These are phyloP conservation scores for Groenewaldozyma salmanticensis DNA, from an alignment of 805 yeast species.

Conservation along the genomic window DNA sequence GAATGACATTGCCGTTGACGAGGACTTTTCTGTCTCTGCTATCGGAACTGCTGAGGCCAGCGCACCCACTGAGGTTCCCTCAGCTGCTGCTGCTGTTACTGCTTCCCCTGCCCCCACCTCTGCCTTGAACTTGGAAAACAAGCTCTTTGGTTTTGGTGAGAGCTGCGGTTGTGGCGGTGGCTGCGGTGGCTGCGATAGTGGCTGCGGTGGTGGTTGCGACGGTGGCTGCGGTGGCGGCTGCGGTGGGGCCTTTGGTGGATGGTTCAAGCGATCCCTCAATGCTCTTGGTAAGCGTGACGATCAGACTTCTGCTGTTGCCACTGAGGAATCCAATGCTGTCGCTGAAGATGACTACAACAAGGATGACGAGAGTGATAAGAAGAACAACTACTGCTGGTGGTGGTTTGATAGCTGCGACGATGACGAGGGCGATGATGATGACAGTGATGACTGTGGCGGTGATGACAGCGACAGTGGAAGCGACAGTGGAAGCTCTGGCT, in stretches of 20 bases:
- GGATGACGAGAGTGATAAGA: neutral
- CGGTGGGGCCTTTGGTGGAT: constrained; percentile 4
- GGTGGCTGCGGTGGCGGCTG: constrained; percentile 1
- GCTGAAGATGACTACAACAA: neutral
- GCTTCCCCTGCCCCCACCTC: constrained; percentile 2
- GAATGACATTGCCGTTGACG: neutral
- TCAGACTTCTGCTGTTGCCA: neutral
- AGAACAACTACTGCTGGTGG: neutral
- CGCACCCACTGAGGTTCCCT: neutral
- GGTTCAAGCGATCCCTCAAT: neutral
- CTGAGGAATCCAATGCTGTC: neutral
- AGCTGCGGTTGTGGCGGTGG: constrained; percentile 4
- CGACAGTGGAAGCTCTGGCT: neutral
- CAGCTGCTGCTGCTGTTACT: constrained; percentile 2
- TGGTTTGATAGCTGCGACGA: neutral
- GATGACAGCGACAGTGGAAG: constrained; percentile 2
- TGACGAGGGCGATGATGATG: constrained; percentile 3
- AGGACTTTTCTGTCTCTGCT: neutral
- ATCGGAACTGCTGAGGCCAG: constrained; percentile 8
- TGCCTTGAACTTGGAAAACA: neutral
- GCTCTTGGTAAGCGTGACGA: neutral
- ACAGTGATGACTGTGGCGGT: constrained; percentile 2
- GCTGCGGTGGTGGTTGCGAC: constrained; percentile 1
- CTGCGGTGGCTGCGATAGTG: constrained; percentile 1
- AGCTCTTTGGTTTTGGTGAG: constrained; percentile 2